These are phyloP conservation scores for Tolypocladium endophyticum DNA, from an alignment of 2,329 filamentous ascomycete genomes.

Conservation along the genomic window DNA sequence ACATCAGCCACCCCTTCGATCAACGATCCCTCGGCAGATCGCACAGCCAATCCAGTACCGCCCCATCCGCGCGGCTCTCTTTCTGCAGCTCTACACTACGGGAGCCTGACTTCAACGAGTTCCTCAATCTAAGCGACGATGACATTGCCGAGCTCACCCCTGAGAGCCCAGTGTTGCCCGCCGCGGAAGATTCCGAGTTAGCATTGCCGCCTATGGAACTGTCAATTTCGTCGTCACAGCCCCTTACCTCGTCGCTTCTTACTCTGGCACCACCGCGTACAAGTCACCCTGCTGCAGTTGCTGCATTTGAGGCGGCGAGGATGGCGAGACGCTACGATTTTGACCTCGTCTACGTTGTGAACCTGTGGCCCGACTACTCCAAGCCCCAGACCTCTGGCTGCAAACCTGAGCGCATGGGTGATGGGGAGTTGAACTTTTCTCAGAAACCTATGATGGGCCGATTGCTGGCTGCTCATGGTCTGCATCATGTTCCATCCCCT, in stretches of 20 bases:
- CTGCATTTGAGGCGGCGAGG: conserved; percentile 42
- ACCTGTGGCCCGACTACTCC: conserved; percentile 37
- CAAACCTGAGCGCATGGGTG: conserved; percentile 2
- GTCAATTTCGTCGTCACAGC: conserved; percentile 12
- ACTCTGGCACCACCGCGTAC: conserved; percentile 33
- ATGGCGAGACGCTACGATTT: conserved; percentile 47
- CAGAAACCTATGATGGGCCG: conserved; percentile 31
- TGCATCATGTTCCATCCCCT: conserved; percentile 38
- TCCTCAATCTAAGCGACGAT: conserved; percentile 43
- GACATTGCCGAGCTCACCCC: conserved; percentile 40
- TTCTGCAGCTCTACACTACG: conserved; percentile 27
- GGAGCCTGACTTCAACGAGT: conserved; percentile 43
- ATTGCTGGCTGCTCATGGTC: conserved; percentile 43
- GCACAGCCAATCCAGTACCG: conserved; percentile 18
- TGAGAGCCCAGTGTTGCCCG: conserved; percentile 7
- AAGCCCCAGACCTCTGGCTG: conserved; percentile 3
- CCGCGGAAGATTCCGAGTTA: conserved; percentile 3
- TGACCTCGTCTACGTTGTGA: conserved; percentile 48
- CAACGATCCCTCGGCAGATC: conserved; percentile 13
- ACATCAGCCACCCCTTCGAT: conserved; percentile 14
- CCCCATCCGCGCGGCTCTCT: conserved; percentile 15
- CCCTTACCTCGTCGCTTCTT: conserved; percentile 23
- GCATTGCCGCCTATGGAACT: conserved; percentile 10
- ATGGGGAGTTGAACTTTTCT: conserved; percentile 4
- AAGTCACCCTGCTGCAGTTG: conserved; percentile 32